A percentile compares a stretch with the other conserved stretches of the same genome.
These are phyloP conservation scores for Fusarium udum DNA, from an alignment of 2,329 filamentous ascomycete species.

Conservation along the genomic window DNA sequence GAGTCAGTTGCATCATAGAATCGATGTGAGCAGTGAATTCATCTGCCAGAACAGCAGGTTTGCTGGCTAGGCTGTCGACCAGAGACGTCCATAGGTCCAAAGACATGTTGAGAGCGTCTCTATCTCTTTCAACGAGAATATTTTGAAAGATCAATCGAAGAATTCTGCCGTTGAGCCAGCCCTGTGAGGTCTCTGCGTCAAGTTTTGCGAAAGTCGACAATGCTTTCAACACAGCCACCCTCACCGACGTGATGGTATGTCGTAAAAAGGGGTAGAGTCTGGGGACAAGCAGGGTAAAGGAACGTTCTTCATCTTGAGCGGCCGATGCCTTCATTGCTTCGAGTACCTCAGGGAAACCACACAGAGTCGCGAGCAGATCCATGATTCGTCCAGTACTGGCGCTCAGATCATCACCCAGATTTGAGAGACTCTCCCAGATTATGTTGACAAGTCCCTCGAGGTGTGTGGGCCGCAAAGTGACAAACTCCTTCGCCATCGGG, in stretches of 20 bases:
- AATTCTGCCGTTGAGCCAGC: constrained; percentile 92
- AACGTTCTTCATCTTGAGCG: constrained; percentile 81
- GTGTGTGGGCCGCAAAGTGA: constrained; percentile 80
- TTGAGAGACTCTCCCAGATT: constrained; percentile 96
- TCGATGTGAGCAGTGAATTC: constrained; percentile 81
- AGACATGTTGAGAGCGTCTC: constrained; percentile 82
- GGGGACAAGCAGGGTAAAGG: constrained; percentile 91
- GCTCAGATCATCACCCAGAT: constrained; percentile 95
- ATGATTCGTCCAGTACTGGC: constrained; percentile 98
- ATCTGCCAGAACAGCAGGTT: constrained; percentile 70
- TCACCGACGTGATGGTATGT: constrained; percentile 96
- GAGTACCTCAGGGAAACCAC: constrained; percentile 91
- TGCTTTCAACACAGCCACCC: constrained; percentile 90
- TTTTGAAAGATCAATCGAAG: constrained; percentile 94
- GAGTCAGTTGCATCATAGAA: constrained; percentile 82
- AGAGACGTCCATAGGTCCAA: constrained; percentile 88
- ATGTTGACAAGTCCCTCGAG: constrained; percentile 88
- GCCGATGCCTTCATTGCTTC: constrained; percentile 94
- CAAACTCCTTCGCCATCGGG: constrained; percentile 94
- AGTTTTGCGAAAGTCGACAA: constrained; percentile 92
- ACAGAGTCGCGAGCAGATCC: constrained; percentile 95
- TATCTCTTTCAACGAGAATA: constrained; percentile 89
- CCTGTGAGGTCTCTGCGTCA: constrained; percentile 79
- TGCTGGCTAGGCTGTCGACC: constrained; percentile 72
- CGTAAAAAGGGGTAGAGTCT: constrained; percentile 94